Percentiles rank a stretch among this genome's conserved stretches.
These are phyloP conservation scores for Petunia hybrid DNA, from an alignment of 305 asterid genomes.

Conservation along the genomic window DNA sequence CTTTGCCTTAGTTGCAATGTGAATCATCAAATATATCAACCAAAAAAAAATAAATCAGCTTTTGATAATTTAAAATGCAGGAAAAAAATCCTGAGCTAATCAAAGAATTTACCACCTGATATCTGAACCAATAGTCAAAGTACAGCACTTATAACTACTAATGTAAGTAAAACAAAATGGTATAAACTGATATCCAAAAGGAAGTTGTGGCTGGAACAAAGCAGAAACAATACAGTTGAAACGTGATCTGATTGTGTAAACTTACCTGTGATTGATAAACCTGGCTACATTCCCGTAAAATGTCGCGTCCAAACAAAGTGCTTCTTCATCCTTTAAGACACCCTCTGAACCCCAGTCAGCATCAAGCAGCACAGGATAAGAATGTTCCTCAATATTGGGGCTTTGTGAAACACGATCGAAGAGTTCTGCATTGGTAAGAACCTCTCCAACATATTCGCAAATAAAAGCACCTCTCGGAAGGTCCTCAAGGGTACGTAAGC, in stretches of 20 bases:
- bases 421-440: slow-evolving; percentile 74
- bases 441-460: slow-evolving; percentile 87
- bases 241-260: slow-evolving; percentile 13
- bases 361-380: slow-evolving; percentile 86
- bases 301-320: slow-evolving; percentile 91
- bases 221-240: neutral
- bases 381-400: slow-evolving; percentile 50
- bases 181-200: slow-evolving; percentile 22
- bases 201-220: slow-evolving; percentile 18
- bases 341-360: slow-evolving; percentile 77
- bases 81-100: slow-evolving; percentile 5
- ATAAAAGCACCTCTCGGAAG: slow-evolving; percentile 89
- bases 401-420: slow-evolving; percentile 56
- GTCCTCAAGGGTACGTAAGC: slow-evolving; percentile 82
- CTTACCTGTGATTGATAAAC: slow-evolving; percentile 88
- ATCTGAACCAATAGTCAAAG: slow-evolving; percentile 25
- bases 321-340: slow-evolving; percentile 76
- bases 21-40: slow-evolving; percentile 27
- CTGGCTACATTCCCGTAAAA: slow-evolving; percentile 84
- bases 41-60: neutral
- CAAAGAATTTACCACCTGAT: slow-evolving; percentile 11
- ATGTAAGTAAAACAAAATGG: neutral
- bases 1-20: slow-evolving; percentile 4
- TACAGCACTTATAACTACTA: slow-evolving; percentile 19
- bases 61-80: slow-evolving; percentile 13